Percentiles rank a stretch among this genome's conserved stretches.
Evolutionary conservation across 441 rosid genomes (phyloP).

Genomic region (Sinapis alba): DNA sequence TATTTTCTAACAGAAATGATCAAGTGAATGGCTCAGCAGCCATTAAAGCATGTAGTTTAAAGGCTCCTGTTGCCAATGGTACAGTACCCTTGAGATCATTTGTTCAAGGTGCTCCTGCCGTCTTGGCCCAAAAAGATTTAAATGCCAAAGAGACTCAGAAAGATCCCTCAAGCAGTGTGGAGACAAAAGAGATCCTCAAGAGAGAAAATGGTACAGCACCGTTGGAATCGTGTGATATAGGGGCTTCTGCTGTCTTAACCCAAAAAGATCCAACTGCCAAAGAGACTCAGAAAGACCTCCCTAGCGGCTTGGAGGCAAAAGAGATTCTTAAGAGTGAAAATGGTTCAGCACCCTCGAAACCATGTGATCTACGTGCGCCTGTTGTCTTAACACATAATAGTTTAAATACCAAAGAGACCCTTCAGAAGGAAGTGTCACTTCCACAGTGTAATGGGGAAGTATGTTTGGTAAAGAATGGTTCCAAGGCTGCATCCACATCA

Average conservation of each 20-base stretch:
- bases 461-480: slow-evolving; percentile 33
- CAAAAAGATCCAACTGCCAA: slow-evolving; percentile 32
- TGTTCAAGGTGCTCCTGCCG: slow-evolving; percentile 28
- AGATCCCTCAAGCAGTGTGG: not conserved
- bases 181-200: slow-evolving; percentile 10
- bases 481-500: slow-evolving; percentile 2
- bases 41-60: slow-evolving; percentile 25
- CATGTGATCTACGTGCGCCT: slow-evolving; percentile 34
- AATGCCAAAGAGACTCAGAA: slow-evolving; percentile 28
- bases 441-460: slow-evolving; percentile 32
- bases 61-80: slow-evolving; percentile 37
- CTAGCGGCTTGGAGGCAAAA: slow-evolving; percentile 8
- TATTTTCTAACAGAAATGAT: slow-evolving; percentile 46
- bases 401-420: slow-evolving; percentile 34
- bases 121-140: slow-evolving; percentile 37
- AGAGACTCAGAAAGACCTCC: slow-evolving; percentile 17
- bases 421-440: slow-evolving; percentile 34
- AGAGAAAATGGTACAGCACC: slow-evolving; percentile 32
- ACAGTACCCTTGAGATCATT: slow-evolving; percentile 25
- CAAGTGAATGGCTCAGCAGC: slow-evolving; percentile 42
- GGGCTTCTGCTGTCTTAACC: slow-evolving; percentile 37
- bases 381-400: slow-evolving; percentile 38
- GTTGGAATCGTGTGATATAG: slow-evolving; percentile 22
- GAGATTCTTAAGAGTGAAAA: slow-evolving; percentile 11
- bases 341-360: not conserved